Base-by-base conservation (phyloP, 1,284 basidiomycete species). In the Ustilago tritici region DNA sequence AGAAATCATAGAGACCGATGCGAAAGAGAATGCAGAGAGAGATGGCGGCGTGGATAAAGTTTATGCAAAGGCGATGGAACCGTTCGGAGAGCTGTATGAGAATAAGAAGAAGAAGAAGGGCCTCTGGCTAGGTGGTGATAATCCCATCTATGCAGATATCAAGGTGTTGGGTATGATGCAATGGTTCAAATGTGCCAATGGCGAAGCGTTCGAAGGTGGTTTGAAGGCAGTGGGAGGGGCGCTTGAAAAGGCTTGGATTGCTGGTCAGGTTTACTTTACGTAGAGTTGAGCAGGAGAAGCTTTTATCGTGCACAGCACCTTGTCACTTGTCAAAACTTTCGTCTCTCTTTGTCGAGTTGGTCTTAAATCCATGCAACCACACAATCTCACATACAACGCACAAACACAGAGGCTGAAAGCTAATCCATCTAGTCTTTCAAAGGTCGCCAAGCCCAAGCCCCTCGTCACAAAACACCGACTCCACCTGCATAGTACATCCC, bases 131-230 rank as follows among this genome's bases (percentile, higher is more conserved):
- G 61, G 61, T 10, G 73, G 68, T 9, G 62, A 71, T 2, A 47
- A 40, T 4, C 50, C 68, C 0, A 57, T 65, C 38, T 76, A 76
- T 28, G 68, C 73, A 2, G 73, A 76, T 43, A 5, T 76, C 4
- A 71, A 65, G 14, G n/a, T 58, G 9, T 15, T 76, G 10, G 68
- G 58, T 12, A 35, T 56, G 14, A 35, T 76, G 43, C 73, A 76
- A 43, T 76, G 73, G 73, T 68, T 56, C 56, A 67, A 64, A 23
- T 71, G 73, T 41, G 61, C 65, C 2, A 67, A 67, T n/a, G 14
- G 12, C 0, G 46, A 57, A 0, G 68, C 68, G 0, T 70, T 70
- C 36, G 46, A 64, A 4, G 19, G 58, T 6, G 73, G 53, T 7
- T 41, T 76, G 15, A 50, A 68, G 19, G 8, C 61, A 32, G 59